A percentile compares a stretch with the other conserved stretches of the same genome.
Conservation (phyloP, 1,139 yeast species). For the Chernovozyma sophiae-reginae region DNA sequence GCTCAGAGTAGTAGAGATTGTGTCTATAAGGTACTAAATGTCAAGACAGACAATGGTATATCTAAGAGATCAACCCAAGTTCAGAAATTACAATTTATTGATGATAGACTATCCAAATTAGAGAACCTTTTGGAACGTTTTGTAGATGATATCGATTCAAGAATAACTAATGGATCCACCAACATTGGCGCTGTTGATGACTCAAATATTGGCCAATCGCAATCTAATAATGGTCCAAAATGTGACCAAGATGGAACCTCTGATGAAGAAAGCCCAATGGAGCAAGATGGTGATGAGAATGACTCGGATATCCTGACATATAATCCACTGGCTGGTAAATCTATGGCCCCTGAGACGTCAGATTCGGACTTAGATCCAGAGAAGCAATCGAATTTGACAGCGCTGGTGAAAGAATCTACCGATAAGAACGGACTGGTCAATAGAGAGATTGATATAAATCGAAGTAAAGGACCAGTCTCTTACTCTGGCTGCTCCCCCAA, state of each 20-base stretch:
- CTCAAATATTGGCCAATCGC: not conserved
- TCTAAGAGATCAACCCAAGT: not conserved
- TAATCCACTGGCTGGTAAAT: not conserved
- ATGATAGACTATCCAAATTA: constrained; percentile 5
- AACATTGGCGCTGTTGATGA: not conserved
- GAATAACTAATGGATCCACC: not conserved
- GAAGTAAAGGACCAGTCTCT: too few relatives aligned
- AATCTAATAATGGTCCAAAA: not conserved
- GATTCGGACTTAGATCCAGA: not conserved
- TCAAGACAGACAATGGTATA: not conserved
- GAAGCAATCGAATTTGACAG: not conserved
- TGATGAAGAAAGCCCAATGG: not conserved
- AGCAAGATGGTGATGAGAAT: not conserved
- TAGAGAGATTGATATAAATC: too few relatives aligned
- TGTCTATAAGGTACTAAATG: constrained; percentile 1
- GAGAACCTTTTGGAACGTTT: constrained; percentile 5
- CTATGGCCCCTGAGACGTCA: not conserved
- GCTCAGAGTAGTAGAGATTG: constrained; percentile 3
- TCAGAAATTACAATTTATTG: constrained; percentile 2
- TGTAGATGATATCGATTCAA: constrained; percentile 2
- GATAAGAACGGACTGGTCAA: too few relatives aligned
- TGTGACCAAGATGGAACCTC: not conserved
- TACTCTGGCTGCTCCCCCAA: too few relatives aligned
- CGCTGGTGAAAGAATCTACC: not conserved
- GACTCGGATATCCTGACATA: too few relatives aligned